A percentile compares a stretch with the other conserved stretches of the same genome.
Evolutionary conservation across 208 protist species (phyloP).

Genomic region (Crithidia sp.): DNA sequence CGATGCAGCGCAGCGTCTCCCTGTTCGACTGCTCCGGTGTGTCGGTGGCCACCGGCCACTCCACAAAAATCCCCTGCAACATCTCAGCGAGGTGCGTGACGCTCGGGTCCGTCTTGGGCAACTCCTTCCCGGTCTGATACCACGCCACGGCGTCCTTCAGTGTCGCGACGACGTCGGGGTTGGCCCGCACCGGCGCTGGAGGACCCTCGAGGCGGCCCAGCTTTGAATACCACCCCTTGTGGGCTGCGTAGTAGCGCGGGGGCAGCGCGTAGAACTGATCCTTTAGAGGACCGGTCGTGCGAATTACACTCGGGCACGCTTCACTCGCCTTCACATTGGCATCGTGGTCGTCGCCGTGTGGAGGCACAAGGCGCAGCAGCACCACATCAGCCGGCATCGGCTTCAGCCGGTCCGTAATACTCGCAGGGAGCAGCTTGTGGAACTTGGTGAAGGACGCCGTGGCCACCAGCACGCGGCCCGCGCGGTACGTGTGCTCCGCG

Average conservation of each 20-base stretch:
- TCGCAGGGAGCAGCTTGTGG: constrained; percentile 18
- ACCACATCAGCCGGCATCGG: constrained; percentile 16
- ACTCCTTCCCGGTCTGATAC: constrained; percentile 18
- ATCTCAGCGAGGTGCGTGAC: not conserved
- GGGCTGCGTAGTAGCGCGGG: constrained; percentile 33
- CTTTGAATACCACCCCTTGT: constrained; percentile 37
- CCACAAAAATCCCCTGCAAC: constrained; percentile 8
- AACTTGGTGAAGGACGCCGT: constrained; percentile 20
- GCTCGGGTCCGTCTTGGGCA: constrained; percentile 4
- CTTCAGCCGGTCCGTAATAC: not conserved
- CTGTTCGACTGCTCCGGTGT: not conserved
- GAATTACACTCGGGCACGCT: constrained; percentile 26
- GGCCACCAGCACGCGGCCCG: constrained; percentile 30
- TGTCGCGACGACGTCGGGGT: not conserved
- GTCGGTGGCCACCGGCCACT: constrained; percentile 21
- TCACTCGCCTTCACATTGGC: constrained; percentile 25
- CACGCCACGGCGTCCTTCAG: constrained; percentile 22
- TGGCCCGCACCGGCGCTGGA: not conserved
- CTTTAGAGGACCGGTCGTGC: constrained; percentile 5
- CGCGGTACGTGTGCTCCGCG: constrained; percentile 13
- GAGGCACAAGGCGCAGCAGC: constrained; percentile 22
- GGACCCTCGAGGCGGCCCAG: constrained; percentile 11
- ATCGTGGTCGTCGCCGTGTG: constrained; percentile 18
- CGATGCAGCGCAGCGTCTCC: constrained; percentile 21
- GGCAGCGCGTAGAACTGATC: constrained; percentile 34